Conservation (phyloP, 441 rosid genomes). For the Brassica hybrid region DNA sequence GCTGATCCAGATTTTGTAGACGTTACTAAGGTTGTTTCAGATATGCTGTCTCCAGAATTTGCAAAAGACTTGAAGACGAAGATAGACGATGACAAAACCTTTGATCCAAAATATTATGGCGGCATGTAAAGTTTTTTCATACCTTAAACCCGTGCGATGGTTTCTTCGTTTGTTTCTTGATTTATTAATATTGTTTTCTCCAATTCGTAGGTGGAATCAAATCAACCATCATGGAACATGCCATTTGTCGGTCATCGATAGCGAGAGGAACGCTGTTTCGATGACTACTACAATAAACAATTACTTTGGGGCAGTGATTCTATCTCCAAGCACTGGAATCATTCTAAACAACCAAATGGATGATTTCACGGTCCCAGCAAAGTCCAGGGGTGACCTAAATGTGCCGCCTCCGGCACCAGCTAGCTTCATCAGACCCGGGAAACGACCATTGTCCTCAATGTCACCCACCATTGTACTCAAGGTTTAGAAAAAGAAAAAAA, state of each 20-base stretch:
- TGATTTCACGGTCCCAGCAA: slow-evolving; percentile 58
- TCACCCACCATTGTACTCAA: slow-evolving; percentile 62
- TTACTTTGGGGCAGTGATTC: slow-evolving; percentile 57
- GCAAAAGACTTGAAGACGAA: slow-evolving; percentile 45
- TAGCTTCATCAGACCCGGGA: slow-evolving; percentile 59
- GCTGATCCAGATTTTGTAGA: not conserved
- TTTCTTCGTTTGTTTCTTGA: not conserved
- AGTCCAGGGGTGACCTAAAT: slow-evolving; percentile 12
- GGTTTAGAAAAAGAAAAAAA: slow-evolving; percentile 32
- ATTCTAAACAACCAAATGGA: slow-evolving; percentile 70
- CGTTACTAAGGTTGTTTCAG: slow-evolving; percentile 14
- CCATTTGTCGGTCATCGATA: slow-evolving; percentile 60
- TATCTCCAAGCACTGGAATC: slow-evolving; percentile 63
- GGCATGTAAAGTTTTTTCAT: slow-evolving; percentile 44
- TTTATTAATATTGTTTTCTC: not conserved
- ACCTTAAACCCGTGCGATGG: no score
- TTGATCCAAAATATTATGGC: slow-evolving; percentile 41
- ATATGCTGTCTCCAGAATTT: slow-evolving; percentile 52
- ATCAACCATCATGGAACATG: slow-evolving; percentile 64
- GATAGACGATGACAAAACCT: slow-evolving; percentile 39
- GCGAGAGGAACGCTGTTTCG: slow-evolving; percentile 57
- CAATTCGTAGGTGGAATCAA: slow-evolving; percentile 57
- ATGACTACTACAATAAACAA: slow-evolving; percentile 59
- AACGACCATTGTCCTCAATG: slow-evolving; percentile 72
- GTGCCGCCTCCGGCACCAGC: slow-evolving; percentile 54